Conservation (phyloP, 805 yeast species). For the Lipomyces kockii region DNA sequence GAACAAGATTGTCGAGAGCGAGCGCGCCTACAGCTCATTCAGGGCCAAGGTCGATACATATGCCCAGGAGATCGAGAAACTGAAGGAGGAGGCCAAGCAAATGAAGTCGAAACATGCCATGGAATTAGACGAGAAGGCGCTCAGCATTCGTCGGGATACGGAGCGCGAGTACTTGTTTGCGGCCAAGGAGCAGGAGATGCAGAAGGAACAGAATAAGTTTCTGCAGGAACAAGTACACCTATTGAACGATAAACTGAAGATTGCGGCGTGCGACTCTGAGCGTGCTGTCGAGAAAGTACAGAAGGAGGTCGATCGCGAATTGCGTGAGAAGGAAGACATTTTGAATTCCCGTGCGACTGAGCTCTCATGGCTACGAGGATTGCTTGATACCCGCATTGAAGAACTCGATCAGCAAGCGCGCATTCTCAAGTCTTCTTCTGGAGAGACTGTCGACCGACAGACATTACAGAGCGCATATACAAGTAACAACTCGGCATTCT, state of each 20-base stretch:
- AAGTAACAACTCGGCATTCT: constrained; percentile 18
- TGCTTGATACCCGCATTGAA: constrained; percentile 22
- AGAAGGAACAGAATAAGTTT: constrained; percentile 21
- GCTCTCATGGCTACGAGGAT: constrained; percentile 28
- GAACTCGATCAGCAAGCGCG: constrained; percentile 31
- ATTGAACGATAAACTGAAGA: constrained; percentile 22
- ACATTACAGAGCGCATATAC: constrained; percentile 16
- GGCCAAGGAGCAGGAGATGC: constrained; percentile 22
- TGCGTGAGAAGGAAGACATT: constrained; percentile 25
- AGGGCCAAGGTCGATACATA: constrained; percentile 17
- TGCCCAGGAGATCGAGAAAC: constrained; percentile 16
- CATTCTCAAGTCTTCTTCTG: constrained; percentile 1
- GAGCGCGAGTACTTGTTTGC: constrained; percentile 19
- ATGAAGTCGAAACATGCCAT: constrained; percentile 10
- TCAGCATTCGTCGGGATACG: neutral
- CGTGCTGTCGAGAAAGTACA: constrained; percentile 9
- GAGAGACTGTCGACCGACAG: constrained; percentile 8
- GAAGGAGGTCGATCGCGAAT: constrained; percentile 6
- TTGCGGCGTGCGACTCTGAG: constrained; percentile 11
- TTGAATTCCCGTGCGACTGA: constrained; percentile 26
- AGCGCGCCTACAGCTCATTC: constrained; percentile 5
- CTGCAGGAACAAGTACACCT: constrained; percentile 25
- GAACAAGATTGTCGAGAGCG: constrained; percentile 20
- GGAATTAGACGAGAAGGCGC: constrained; percentile 19
- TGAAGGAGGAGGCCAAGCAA: constrained; percentile 7